A percentile compares a stretch with the other conserved stretches of the same genome.
These are phyloP conservation scores for Iodosphaeria phyllophila DNA, from an alignment of 2,329 filamentous ascomycete genomes.

Conservation along the genomic window DNA sequence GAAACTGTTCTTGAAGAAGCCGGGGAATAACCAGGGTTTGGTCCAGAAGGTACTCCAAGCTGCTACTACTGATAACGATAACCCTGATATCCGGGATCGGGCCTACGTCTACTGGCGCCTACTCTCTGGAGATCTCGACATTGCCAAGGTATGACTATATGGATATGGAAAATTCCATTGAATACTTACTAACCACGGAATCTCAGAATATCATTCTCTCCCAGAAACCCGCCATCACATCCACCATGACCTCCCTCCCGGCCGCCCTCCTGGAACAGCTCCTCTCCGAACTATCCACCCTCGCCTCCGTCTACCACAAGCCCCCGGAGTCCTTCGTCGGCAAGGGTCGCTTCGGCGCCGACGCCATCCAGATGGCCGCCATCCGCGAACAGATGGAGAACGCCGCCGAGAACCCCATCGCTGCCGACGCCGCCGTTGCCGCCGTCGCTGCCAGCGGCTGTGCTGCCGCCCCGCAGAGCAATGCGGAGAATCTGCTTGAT, in stretches of 20 bases:
- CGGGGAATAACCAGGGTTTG: conserved; percentile 72
- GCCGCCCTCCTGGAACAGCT: conserved; percentile 71
- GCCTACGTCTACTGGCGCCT: conserved; percentile 98
- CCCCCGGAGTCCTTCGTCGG: conserved; percentile 96
- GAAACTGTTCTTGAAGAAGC: conserved; percentile 94
- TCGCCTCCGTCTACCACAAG: conserved; percentile 97
- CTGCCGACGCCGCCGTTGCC: conserved; percentile 59
- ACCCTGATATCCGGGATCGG: conserved; percentile 89
- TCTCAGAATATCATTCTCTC: conserved; percentile 72
- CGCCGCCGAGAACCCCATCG: conserved; percentile 82
- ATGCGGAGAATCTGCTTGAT: conserved; percentile 86
- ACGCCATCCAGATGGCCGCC: conserved; percentile 84
- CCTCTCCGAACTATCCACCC: conserved; percentile 78
- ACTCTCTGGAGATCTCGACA: conserved; percentile 74
- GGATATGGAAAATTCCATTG: background rate
- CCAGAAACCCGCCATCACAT: conserved; percentile 82
- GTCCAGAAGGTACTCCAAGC: conserved; percentile 90
- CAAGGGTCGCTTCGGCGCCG: conserved; percentile 81
- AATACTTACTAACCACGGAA: no score
- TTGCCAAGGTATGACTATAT: conserved; percentile 52
- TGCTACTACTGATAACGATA: conserved; percentile 88
- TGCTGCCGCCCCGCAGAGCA: conserved; percentile 47
- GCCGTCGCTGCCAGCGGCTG: conserved; percentile 40
- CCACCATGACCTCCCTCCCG: conserved; percentile 82
- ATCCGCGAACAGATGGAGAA: conserved; percentile 94